These are phyloP conservation scores for Huntiella savannae DNA, from an alignment of 2,329 filamentous ascomycete genomes.

Conservation along the genomic window DNA sequence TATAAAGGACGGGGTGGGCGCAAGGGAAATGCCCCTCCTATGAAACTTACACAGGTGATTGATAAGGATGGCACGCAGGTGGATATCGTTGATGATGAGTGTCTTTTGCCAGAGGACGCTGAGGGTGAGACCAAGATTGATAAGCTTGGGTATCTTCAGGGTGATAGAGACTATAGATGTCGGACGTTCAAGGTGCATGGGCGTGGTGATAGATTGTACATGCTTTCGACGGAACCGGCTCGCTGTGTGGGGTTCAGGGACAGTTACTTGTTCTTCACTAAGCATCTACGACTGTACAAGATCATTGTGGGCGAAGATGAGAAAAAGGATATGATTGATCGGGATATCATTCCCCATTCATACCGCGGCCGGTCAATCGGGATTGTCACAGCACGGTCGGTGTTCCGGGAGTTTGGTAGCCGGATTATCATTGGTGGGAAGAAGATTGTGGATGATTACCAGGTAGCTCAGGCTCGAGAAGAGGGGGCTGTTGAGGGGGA, in stretches of 20 bases:
- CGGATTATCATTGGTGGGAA: conserved; percentile 84
- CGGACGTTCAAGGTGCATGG: conserved; percentile 83
- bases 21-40: conserved; percentile 50
- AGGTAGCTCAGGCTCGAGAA: conserved; percentile 52
- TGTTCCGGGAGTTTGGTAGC: conserved; percentile 91
- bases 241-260: conserved; percentile 94
- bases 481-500: conserved; percentile 75
- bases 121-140: conserved; percentile 90
- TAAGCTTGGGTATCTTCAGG: conserved; percentile 65
- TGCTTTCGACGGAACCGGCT: conserved; percentile 94
- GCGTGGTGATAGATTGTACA: conserved; percentile 74
- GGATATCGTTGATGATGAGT: conserved; percentile 82
- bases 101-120: conserved; percentile 66
- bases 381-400: conserved; percentile 86
- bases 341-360: conserved; percentile 88
- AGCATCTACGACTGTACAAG: conserved; percentile 90
- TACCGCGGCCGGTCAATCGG: conserved; percentile 97
- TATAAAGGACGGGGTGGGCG: conserved; percentile 50
- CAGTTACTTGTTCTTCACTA: conserved; percentile 97
- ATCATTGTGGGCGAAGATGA: conserved; percentile 97
- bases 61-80: conserved; percentile 88
- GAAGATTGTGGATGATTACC: conserved; percentile 76
- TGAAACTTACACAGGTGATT: conserved; percentile 65
- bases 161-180: conserved; percentile 79
- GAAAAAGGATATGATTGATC: conserved; percentile 88